phyloP scores from a whole-genome alignment of 2,329 filamentous ascomycete genomes.

The Neonectria coccinea region DNA sequence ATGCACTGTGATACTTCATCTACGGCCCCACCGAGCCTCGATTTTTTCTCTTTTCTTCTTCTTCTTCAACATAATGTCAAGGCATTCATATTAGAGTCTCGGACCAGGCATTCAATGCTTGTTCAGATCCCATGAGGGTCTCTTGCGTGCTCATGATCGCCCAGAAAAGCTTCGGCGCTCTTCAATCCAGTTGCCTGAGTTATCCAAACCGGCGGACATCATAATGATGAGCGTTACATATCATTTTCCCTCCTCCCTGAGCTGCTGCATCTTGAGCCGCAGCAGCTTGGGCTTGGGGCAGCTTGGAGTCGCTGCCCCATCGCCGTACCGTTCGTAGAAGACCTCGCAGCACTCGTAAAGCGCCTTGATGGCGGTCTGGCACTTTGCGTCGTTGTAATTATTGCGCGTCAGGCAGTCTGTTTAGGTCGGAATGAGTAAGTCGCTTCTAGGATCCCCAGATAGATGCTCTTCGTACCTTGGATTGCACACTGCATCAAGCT shows the following conservation, averaged over 20 bases:
- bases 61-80: conserved; percentile 75
- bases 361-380: conserved; percentile 80
- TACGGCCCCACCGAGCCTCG: conserved; percentile 41
- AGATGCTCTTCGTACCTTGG: conserved; percentile 69
- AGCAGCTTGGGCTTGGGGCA: conserved; percentile 87
- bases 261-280: conserved; percentile 86
- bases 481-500: conserved; percentile 80
- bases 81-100: conserved; percentile 99
- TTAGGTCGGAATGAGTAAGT: conserved; percentile 18
- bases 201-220: conserved; percentile 58
- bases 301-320: conserved; percentile 80
- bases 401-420: conserved; percentile 87
- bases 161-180: conserved; percentile 83
- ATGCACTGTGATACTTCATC: conserved; percentile 41
- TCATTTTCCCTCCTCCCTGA: conserved; percentile 56
- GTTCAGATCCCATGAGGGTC: conserved; percentile 85
- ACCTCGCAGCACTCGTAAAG: conserved; percentile 93
- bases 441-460: background rate
- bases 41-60: conserved; percentile 49
- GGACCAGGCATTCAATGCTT: conserved; percentile 92
- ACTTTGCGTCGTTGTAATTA: conserved; percentile 87
- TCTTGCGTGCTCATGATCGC: conserved; percentile 98
- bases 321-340: conserved; percentile 85
- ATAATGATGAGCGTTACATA: conserved; percentile 61
- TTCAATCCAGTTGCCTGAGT: conserved; percentile 77